A percentile compares a stretch with the other conserved stretches of the same genome.
phyloP scores from a whole-genome alignment of 805 yeast species.

The Ogataea siamensis region DNA sequence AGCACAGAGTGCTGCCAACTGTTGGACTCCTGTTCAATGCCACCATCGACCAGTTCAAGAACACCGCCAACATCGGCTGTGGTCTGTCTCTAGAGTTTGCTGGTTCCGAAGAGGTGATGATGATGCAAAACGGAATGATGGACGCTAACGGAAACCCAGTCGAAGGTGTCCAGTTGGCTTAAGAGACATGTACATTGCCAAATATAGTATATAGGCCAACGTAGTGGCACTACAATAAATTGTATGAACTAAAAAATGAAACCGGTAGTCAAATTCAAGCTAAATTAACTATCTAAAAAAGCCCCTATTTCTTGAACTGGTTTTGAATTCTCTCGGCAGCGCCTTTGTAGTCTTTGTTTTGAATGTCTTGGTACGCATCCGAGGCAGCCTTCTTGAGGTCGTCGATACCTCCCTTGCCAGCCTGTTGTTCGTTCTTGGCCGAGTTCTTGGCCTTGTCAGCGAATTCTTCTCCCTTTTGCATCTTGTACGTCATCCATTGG shows the following conservation, averaged over 20 bases:
- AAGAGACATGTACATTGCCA: constrained; percentile 2
- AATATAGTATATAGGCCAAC: constrained; percentile 28
- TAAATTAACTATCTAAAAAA: constrained; percentile 33
- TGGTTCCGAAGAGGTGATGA: constrained; percentile 87
- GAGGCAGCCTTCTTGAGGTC: constrained; percentile 71
- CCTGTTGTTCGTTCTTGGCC: constrained; percentile 44
- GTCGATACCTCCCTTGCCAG: constrained; percentile 60
- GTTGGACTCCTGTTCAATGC: constrained; percentile 82
- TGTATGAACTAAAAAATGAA: constrained; percentile 1
- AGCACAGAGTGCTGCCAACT: constrained; percentile 90
- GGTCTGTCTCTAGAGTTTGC: constrained; percentile 96
- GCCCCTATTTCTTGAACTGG: constrained; percentile 44
- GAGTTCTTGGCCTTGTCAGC: constrained; percentile 66
- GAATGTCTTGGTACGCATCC: constrained; percentile 60
- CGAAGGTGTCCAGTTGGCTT: constrained; percentile 56
- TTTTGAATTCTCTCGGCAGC: constrained; percentile 68
- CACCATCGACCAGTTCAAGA: constrained; percentile 84
- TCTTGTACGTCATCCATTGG: too few species aligned
- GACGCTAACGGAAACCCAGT: constrained; percentile 85
- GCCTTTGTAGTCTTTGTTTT: constrained; percentile 70
- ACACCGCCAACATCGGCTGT: constrained; percentile 79
- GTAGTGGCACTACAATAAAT: constrained; percentile 3
- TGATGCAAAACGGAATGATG: constrained; percentile 84
- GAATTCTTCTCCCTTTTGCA: constrained; percentile 57
- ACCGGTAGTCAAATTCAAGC: not conserved